Percentiles rank a stretch among this genome's conserved stretches.
These are phyloP conservation scores for Breviolum minutum DNA, from an alignment of 73 alveolate genomes.

Conservation along the genomic window DNA sequence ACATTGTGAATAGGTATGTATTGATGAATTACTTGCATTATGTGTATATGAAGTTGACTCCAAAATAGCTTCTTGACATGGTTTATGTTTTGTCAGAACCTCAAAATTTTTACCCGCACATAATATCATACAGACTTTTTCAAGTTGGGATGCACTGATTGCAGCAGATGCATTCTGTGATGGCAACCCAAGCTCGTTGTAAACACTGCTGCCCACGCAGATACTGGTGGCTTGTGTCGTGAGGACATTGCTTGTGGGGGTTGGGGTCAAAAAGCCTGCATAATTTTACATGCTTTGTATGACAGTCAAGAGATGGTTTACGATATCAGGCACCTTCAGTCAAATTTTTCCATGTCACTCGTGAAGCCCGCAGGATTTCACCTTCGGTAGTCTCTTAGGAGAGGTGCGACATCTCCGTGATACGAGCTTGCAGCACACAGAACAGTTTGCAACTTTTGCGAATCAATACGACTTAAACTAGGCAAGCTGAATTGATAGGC, in stretches of 20 bases:
- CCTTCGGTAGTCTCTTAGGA: conserved; percentile 38
- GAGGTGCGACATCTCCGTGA: not conserved
- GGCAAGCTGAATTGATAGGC: not conserved
- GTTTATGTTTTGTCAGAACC: no score
- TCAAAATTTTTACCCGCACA: no score
- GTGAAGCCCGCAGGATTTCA: conserved; percentile 34
- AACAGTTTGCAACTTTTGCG: no score
- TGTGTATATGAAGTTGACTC: no score
- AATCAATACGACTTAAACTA: no score
- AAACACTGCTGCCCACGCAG: not conserved
- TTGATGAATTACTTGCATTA: no score
- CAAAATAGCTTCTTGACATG: no score
- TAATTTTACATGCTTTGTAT: not conserved
- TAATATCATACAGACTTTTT: no score
- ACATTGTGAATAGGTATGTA: no score
- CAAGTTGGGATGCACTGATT: no score
- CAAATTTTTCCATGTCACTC: not conserved
- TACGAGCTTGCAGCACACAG: no score
- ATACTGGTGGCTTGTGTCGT: not conserved
- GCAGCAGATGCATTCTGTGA: no score
- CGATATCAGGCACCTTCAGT: not conserved
- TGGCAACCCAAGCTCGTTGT: not conserved
- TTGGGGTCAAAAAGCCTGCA: not conserved
- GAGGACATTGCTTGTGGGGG: not conserved
- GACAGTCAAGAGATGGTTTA: not conserved